Percentiles rank a stretch among this genome's conserved stretches.
phyloP scores from a whole-genome alignment of 139 green algal genomes.

The Chlamydomonas sp. region DNA sequence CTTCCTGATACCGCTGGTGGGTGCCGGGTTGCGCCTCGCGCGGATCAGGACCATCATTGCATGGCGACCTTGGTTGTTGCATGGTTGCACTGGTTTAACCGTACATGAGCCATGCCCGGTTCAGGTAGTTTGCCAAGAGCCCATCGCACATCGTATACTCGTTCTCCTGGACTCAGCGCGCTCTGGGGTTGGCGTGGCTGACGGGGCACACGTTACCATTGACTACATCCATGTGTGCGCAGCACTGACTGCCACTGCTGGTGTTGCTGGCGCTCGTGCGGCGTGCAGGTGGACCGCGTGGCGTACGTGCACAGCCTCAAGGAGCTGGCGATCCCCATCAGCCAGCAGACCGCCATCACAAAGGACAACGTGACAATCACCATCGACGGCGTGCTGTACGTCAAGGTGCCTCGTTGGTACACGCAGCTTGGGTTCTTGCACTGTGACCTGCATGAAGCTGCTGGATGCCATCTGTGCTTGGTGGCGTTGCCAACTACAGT shows the following conservation, averaged over 20 bases:
- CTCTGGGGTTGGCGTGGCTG: too few relatives aligned
- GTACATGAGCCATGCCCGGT: too few relatives aligned
- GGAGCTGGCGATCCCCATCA: slow-evolving; percentile 90
- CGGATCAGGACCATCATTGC: too few relatives aligned
- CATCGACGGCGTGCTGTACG: slow-evolving; percentile 98
- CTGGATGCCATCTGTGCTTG: too few relatives aligned
- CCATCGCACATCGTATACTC: too few relatives aligned
- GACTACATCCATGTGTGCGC: too few relatives aligned
- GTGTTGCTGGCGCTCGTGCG: neutral
- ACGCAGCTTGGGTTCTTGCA: neutral
- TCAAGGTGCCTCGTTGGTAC: slow-evolving; percentile 72
- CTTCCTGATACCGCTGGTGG: slow-evolving; percentile 91
- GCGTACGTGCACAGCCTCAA: slow-evolving; percentile 91
- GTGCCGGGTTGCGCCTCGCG: neutral
- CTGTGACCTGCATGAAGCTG: neutral
- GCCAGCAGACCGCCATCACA: slow-evolving; percentile 95
- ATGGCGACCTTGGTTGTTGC: neutral
- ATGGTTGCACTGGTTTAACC: neutral
- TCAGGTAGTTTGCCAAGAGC: too few relatives aligned
- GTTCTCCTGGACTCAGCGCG: too few relatives aligned
- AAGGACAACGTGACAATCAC: slow-evolving; percentile 96
- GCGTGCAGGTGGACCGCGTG: slow-evolving; percentile 80
- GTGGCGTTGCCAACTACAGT: neutral
- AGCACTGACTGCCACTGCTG: neutral
- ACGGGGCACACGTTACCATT: too few relatives aligned